Base-by-base conservation (phyloP, 1,284 basidiomycete genomes). In the Erythrobasidium hasegawianum region DNA sequence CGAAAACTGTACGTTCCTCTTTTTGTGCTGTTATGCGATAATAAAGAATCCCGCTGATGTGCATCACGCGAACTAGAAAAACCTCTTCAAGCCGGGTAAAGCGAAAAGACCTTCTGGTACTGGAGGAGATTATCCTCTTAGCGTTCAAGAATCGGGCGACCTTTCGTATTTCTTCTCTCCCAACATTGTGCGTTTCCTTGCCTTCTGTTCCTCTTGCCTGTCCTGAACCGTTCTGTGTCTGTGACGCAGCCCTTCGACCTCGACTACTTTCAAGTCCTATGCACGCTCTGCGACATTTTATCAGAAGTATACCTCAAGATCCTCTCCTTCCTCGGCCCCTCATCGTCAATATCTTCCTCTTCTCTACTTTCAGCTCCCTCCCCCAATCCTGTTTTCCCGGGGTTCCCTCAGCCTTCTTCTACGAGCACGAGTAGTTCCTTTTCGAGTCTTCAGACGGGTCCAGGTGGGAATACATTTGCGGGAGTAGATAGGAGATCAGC, bases 291-390 rank as follows among this genome's bases (percentile, higher is more conserved):
- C 64, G 90, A 92, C 74, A 86, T 92, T 50, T 82, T 92, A 43
- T 88, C 88, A 13, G 88, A 90, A 75, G 84, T 89, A 24, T 92
- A 92, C 80, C 86, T 87, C 77, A 90, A 89, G 77, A 86, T 92
- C 52, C 83, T 84, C 3, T 85, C 85, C 74, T 83, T 89, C 53
- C 83, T 92, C 20, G 87, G 87, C 10, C 58, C 69, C 2, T 53
- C 59, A 41, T 26, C n/a, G n/a, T n/a, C n/a, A n/a, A n/a, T n/a
- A n/a, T n/a, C n/a, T n/a, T n/a, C n/a, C n/a, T n/a, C 54, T 60
- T 52, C 66, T 53, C 16, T 14, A n/a, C n/a, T 24, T 47, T 5
- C 43, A 24, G 22, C n/a, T 47, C 14, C 43, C 14, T 24, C 16
- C 8, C 43, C 43, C n/a, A 27, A 50, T 45, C 49, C 45, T 68